Base-by-base conservation (phyloP, 306 rosid genomes). In the Quercus agrifolia region DNA sequence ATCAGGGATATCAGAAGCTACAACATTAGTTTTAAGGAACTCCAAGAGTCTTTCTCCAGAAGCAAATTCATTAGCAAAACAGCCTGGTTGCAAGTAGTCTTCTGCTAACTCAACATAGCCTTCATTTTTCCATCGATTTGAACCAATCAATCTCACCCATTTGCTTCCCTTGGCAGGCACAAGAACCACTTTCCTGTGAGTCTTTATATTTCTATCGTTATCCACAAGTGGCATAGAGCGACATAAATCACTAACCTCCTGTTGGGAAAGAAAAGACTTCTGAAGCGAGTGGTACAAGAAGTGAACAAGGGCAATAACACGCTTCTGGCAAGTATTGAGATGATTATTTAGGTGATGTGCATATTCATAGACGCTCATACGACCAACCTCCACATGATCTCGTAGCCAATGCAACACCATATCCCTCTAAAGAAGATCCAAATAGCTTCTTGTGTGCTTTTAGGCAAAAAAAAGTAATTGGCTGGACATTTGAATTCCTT, bases 221-320 rank as follows among this genome's bases (percentile, higher is more conserved):
- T 23, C 23, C 23, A 23, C 23, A 23, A 23, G 23, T 23, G 23
- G 23, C 23, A 23, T 81, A 6, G 11, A 18, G 4, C 59, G 14
- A 20, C 90, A 82, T 52, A 94, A 30, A 18, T 0, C 0, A 33
- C 20, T 7, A 59, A 88, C 80, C 73, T 84, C 83, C 31, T 1
- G 1, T 17, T 4, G 4, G 7, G 80, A 69, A 63, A 94, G 41
- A 77, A 66, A 88, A 1, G 1, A 0, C 19, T 71, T 79, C 0
- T 63, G 46, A 0, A 21, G 33, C 14, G 95, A 88, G 63, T 80
- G 92, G 55, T 83, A 91, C 11, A 94, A 84, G 85, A 90, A 90
- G 82, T 84, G 97, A 61, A 79, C 85, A 83, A 75, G 84, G 4
- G 87, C 70, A 76, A 90, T 68, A 44, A 73, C 88, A 31, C 56